phyloP scores from a whole-genome alignment of 1,139 yeast species.

The Lodderomyces pseudojiufengensis region DNA sequence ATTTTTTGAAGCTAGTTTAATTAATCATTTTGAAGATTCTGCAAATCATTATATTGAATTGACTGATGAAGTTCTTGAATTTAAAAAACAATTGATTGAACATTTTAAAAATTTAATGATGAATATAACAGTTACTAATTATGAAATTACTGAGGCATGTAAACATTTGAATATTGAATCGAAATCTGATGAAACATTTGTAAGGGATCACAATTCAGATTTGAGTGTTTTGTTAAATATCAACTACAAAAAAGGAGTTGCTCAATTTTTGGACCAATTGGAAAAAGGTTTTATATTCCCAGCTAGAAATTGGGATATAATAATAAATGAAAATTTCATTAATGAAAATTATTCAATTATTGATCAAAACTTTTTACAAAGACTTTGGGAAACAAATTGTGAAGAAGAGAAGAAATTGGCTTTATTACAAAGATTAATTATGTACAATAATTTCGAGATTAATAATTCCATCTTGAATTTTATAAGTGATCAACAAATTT shows the following conservation, averaged over 20 bases:
- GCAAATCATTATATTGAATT: conserved; percentile 46
- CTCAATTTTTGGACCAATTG: conserved; percentile 26
- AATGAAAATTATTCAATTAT: conserved; percentile 19
- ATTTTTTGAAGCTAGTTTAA: conserved; percentile 36
- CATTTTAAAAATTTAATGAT: conserved; percentile 17
- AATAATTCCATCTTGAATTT: conserved; percentile 23
- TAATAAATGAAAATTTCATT: conserved; percentile 30
- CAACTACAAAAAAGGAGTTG: conserved; percentile 27
- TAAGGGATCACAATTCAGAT: conserved; percentile 19
- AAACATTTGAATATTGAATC: conserved; percentile 12
- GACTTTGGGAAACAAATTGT: conserved; percentile 24
- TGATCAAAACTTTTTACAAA: conserved; percentile 21
- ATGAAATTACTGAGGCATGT: conserved; percentile 22
- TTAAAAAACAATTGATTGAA: conserved; percentile 20
- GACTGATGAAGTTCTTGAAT: conserved; percentile 30
- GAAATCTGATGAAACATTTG: not conserved
- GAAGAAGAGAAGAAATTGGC: conserved; percentile 13
- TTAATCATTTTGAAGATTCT: conserved; percentile 50
- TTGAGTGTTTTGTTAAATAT: conserved; percentile 29
- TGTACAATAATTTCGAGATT: conserved; percentile 26
- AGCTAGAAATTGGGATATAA: conserved; percentile 31
- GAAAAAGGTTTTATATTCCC: conserved; percentile 29
- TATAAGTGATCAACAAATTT: conserved; percentile 10
- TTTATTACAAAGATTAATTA: conserved; percentile 21
- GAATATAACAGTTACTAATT: not conserved